Conservation (phyloP, 2,329 filamentous ascomycete genomes). For the Dothiorella sarmentorum region DNA sequence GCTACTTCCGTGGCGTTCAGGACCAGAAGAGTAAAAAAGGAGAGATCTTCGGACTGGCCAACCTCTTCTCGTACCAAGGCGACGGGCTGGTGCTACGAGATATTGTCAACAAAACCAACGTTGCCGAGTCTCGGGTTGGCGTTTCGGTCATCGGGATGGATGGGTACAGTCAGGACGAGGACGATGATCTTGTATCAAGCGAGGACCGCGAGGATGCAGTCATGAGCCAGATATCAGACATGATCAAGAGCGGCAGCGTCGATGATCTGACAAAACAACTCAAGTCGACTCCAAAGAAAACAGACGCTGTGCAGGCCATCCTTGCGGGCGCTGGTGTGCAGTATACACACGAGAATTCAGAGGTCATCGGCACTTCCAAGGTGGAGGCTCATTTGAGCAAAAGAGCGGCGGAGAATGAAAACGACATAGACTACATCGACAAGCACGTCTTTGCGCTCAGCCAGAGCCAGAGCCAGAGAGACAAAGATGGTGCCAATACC, state of each 20-base stretch:
- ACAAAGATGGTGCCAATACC: conserved; percentile 8
- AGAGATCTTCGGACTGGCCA: conserved; percentile 87
- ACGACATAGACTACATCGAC: conserved; percentile 49
- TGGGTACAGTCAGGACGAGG: conserved; percentile 55
- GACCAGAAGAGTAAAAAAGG: conserved; percentile 78
- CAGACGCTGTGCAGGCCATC: conserved; percentile 83
- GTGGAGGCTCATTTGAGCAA: conserved; percentile 83
- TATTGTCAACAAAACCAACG: conserved; percentile 97
- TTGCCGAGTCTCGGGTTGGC: conserved; percentile 86
- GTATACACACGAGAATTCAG: conserved; percentile 94
- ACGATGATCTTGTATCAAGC: conserved; percentile 23
- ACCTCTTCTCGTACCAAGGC: conserved; percentile 78
- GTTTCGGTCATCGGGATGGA: conserved; percentile 77
- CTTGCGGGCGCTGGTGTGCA: conserved; percentile 83
- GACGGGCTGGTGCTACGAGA: conserved; percentile 81
- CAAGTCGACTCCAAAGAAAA: conserved; percentile 38
- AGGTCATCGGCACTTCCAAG: conserved; percentile 88
- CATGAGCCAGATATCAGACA: conserved; percentile 68
- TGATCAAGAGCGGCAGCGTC: conserved; percentile 48
- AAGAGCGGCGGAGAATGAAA: conserved; percentile 63
- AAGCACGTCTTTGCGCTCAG: conserved; percentile 57
- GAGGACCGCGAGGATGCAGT: conserved; percentile 61
- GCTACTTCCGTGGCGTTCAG: conserved; percentile 95
- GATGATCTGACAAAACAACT: conserved; percentile 26
- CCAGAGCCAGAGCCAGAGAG: conserved; percentile 39